A percentile compares a stretch with the other conserved stretches of the same genome.
Evolutionary conservation across 2,329 filamentous ascomycete species (phyloP).

Genomic region (Verticillium nubilum): DNA sequence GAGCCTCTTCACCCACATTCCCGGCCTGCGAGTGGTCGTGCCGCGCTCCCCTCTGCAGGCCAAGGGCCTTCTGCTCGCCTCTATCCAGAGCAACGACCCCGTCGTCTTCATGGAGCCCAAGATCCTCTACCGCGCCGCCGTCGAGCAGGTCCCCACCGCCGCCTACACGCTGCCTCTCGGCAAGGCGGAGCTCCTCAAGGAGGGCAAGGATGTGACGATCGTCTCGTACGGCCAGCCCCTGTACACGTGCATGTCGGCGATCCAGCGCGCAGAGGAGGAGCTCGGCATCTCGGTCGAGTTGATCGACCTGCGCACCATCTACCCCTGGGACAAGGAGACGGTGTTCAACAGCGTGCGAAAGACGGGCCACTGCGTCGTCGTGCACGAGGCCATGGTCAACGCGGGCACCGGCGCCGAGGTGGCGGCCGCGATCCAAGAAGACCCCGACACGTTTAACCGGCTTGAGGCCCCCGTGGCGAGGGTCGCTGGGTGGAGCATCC

Average conservation of each 20-base stretch:
- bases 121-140: slow-evolving; percentile 82
- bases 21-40: slow-evolving; percentile 79
- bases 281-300: slow-evolving; percentile 75
- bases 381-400: slow-evolving; percentile 90
- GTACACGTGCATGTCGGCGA: slow-evolving; percentile 75
- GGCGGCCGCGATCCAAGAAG: slow-evolving; percentile 81
- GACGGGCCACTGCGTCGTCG: slow-evolving; percentile 80
- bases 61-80: slow-evolving; percentile 75
- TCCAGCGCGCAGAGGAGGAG: slow-evolving; percentile 69
- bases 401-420: slow-evolving; percentile 86
- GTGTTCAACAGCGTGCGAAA: slow-evolving; percentile 79
- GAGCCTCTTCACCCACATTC: slow-evolving; percentile 80
- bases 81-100: slow-evolving; percentile 77
- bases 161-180: slow-evolving; percentile 79
- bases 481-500: slow-evolving; percentile 86
- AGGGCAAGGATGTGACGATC: slow-evolving; percentile 75
- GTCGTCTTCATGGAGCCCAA: slow-evolving; percentile 94
- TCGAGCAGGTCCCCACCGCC: slow-evolving; percentile 81
- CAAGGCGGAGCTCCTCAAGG: slow-evolving; percentile 78
- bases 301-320: slow-evolving; percentile 82
- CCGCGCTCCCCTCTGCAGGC: slow-evolving; percentile 82
- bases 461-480: slow-evolving; percentile 81
- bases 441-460: slow-evolving; percentile 66
- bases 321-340: slow-evolving; percentile 83
- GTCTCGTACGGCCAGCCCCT: slow-evolving; percentile 87